phyloP scores from a whole-genome alignment of 2,329 filamentous ascomycete species.

The Neopestalotiopsis sp. region DNA sequence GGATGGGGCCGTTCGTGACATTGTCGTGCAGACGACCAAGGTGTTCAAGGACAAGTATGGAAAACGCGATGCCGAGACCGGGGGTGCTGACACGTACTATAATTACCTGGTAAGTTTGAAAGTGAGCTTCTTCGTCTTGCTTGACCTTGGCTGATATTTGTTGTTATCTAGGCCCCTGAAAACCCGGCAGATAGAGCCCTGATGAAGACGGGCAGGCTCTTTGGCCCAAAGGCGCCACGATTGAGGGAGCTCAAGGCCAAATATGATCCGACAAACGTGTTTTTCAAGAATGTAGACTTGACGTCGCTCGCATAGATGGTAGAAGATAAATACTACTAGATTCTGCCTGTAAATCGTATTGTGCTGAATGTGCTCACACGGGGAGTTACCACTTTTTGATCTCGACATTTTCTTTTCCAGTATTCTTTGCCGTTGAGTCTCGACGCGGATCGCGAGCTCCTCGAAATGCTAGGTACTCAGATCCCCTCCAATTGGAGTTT shows the following conservation, averaged over 20 bases:
- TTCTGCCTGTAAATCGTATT: not conserved
- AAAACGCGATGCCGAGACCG: conserved; percentile 4
- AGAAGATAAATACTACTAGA: not conserved
- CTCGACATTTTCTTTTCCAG: too few relatives aligned
- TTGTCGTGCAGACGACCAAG: not conserved
- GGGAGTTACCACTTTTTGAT: too few relatives aligned
- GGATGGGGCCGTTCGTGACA: not conserved
- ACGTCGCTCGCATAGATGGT: not conserved
- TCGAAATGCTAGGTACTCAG: not conserved
- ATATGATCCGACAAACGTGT: conserved; percentile 40
- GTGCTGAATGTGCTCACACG: not conserved
- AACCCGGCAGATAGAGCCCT: conserved; percentile 21
- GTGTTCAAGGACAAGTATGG: conserved; percentile 9
- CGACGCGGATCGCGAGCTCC: not conserved
- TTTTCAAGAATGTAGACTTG: conserved; percentile 31
- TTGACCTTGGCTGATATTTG: not conserved
- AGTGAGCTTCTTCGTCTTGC: not conserved
- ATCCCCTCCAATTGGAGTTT: not conserved
- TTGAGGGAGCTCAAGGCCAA: conserved; percentile 38
- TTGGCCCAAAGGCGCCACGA: conserved; percentile 34
- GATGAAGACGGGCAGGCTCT: conserved; percentile 30
- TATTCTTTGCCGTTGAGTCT: not conserved
- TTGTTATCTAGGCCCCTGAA: not conserved
- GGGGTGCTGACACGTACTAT: conserved; percentile 10
- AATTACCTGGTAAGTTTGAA: conserved; percentile 1